phyloP scores from a whole-genome alignment of 2,329 filamentous ascomycete species.

The Penicillium sp. region DNA sequence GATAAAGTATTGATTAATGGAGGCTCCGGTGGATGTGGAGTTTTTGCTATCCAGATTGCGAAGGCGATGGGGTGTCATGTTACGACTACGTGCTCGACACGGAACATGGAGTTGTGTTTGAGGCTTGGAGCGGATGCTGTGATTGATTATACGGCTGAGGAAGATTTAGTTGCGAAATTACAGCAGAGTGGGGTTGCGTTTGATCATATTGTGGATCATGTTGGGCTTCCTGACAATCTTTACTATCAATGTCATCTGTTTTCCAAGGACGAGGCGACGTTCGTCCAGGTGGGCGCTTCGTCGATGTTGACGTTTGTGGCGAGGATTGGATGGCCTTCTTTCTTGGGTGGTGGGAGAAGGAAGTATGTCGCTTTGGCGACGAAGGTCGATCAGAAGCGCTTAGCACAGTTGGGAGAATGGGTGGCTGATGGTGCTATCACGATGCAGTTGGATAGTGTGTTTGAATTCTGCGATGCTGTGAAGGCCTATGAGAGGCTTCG shows the following conservation, averaged over 20 bases:
- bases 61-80: conserved; percentile 62
- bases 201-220: conserved; percentile 59
- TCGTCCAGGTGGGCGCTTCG: conserved; percentile 54
- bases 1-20: conserved; percentile 65
- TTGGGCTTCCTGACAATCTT: conserved; percentile 52
- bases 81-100: conserved; percentile 58
- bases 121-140: conserved; percentile 64
- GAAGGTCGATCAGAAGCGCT: conserved; percentile 44
- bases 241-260: conserved; percentile 57
- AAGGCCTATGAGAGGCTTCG: conserved; percentile 62
- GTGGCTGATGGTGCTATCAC: conserved; percentile 61
- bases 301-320: conserved; percentile 31
- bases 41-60: conserved; percentile 63
- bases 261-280: conserved; percentile 51
- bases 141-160: conserved; percentile 56
- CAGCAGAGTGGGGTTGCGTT: conserved; percentile 51
- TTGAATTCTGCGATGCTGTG: conserved; percentile 56
- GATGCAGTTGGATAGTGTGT: conserved; percentile 57
- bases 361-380: conserved; percentile 33
- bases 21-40: conserved; percentile 62
- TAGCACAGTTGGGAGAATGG: conserved; percentile 55
- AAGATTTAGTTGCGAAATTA: conserved; percentile 51
- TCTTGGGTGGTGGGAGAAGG: conserved; percentile 53
- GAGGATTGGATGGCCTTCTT: conserved; percentile 47
- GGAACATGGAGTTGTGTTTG: conserved; percentile 59